Base-by-base conservation (phyloP, 1,284 basidiomycete genomes). In the Malassezia globosa region DNA sequence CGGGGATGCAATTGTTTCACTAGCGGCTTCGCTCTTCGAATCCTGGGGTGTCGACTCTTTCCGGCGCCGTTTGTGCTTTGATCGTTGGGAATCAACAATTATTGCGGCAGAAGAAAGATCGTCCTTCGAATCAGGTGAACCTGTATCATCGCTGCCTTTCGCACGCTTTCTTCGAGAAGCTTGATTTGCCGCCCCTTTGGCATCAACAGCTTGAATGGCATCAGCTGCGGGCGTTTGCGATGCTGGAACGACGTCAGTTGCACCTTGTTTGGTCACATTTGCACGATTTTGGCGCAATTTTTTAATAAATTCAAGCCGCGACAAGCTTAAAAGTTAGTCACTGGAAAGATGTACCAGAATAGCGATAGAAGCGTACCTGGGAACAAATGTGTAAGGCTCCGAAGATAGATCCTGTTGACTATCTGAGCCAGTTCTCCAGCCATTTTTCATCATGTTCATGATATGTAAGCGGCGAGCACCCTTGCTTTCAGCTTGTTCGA, bases 381-480 rank as follows among this genome's bases (percentile, higher is more conserved):
- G 59, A 25, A 63, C 52, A 33, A 62, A 62, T n/a, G 47, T 42
- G 7, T n/a, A 34, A 2, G 27, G 23, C 14, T 49, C 38, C 26
- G 22, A 13, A 4, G 23, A 21, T 6, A 33, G 26, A 23, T 29
- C 24, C 7, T 35, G 26, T 8, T 21, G 8, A 6, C 4, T 22
- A 29, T 22, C 19, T 16, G 46, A 37, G n/a, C n/a, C n/a, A n/a
- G n/a, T n/a, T 2, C 8, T 38, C 55, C 43, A 58, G 0, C 63
- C 64, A 39, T 60, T 50, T 48, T 66, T 59, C 65, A 65, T 66
- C 26, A 66, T 53, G 13, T 55, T 52, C 64, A 66, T 68, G 52
- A 67, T 63, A 54, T 61, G 66, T 19, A 59, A 57, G 19, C 62
- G 45, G 2, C 59, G 52, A 18, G 55, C 58, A 7, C 58, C 52